phyloP scores from a whole-genome alignment of 2,329 filamentous ascomycete species.

The Calonectria hongkongensis region DNA sequence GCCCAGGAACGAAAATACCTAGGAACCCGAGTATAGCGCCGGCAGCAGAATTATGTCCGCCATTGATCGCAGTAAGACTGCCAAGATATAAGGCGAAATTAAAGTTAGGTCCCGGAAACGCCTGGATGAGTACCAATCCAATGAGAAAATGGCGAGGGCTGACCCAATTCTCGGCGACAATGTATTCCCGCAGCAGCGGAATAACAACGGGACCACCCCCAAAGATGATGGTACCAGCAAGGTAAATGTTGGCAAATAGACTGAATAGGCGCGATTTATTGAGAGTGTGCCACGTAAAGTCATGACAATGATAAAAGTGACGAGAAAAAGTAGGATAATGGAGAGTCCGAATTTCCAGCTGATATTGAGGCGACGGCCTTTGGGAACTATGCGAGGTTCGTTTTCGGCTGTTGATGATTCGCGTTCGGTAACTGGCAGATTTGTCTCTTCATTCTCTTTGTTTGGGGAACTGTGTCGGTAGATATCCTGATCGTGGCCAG shows the following conservation, averaged over 20 bases:
- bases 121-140: conserved; percentile 82
- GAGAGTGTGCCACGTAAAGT: conserved; percentile 65
- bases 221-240: conserved; percentile 82
- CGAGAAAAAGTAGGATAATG: conserved; percentile 70
- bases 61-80: conserved; percentile 66
- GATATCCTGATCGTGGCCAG: neutral
- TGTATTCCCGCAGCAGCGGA: conserved; percentile 75
- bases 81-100: conserved; percentile 77
- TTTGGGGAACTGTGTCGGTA: neutral
- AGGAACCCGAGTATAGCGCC: conserved; percentile 72
- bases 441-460: neutral
- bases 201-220: conserved; percentile 80
- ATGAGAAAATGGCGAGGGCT: conserved; percentile 82
- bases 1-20: conserved; percentile 71
- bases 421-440: neutral
- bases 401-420: neutral
- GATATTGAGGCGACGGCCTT: conserved; percentile 60
- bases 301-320: conserved; percentile 75
- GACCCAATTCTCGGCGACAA: conserved; percentile 83
- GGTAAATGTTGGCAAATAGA: conserved; percentile 83
- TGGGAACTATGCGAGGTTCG: conserved; percentile 58
- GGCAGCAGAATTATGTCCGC: conserved; percentile 59
- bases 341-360: conserved; percentile 66
- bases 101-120: conserved; percentile 73
- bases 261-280: conserved; percentile 69